Evolutionary conservation across 2,329 filamentous ascomycete species (phyloP).

Genomic region (Colletotrichum spinosum): DNA sequence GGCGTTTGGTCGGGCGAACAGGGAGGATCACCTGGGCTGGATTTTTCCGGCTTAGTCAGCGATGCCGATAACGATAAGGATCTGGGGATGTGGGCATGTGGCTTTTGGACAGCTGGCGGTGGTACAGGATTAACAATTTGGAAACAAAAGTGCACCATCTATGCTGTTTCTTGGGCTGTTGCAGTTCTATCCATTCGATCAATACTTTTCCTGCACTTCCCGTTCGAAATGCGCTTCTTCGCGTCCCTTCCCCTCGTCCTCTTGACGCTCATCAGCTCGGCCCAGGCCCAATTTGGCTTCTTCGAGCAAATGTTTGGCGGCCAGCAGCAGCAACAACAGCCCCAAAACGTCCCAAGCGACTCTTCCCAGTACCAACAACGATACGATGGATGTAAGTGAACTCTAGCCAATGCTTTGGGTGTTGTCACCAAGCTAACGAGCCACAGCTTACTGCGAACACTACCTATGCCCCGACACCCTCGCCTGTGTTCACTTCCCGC

Average conservation of each 20-base stretch:
- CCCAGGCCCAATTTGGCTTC: conserved; percentile 90
- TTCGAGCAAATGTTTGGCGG: conserved; percentile 97
- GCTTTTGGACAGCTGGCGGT: conserved; percentile 34
- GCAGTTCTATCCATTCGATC: neutral
- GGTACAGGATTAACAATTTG: conserved; percentile 1
- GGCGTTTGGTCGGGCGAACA: conserved; percentile 1
- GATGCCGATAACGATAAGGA: conserved; percentile 34
- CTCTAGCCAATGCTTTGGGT: neutral
- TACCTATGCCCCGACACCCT: conserved; percentile 96
- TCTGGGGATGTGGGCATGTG: conserved; percentile 5
- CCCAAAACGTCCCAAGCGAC: conserved; percentile 84
- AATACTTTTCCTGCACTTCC: neutral
- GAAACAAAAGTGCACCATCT: neutral
- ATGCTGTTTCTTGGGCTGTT: neutral
- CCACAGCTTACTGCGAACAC: conserved; percentile 83
- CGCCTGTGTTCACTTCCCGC: conserved; percentile 94
- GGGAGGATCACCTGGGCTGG: conserved; percentile 30
- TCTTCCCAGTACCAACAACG: conserved; percentile 80
- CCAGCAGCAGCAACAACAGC: conserved; percentile 62
- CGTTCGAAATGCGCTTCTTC: conserved; percentile 48
- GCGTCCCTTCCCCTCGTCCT: conserved; percentile 52
- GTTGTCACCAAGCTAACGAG: neutral
- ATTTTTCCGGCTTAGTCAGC: conserved; percentile 38
- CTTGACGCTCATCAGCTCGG: conserved; percentile 71
- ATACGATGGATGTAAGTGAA: conserved; percentile 72